These are phyloP conservation scores for Papilionanthe hybrid DNA, from an alignment of 116 monocot genomes.

Conservation along the genomic window DNA sequence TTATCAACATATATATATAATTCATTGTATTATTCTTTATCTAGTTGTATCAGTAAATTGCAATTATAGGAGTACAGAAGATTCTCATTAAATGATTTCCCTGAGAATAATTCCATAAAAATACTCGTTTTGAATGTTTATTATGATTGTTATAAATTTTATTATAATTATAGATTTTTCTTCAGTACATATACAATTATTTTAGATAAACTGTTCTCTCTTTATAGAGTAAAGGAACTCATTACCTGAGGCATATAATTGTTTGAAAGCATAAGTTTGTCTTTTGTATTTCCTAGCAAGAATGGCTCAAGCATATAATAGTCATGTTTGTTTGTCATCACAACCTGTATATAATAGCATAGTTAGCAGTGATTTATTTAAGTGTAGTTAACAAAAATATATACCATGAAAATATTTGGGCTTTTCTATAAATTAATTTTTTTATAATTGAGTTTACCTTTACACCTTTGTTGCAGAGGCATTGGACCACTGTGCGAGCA, in stretches of 20 bases:
- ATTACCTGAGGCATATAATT: slow-evolving; percentile 42
- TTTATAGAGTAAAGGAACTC: neutral
- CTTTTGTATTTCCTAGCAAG: slow-evolving; percentile 20
- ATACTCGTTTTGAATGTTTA: neutral
- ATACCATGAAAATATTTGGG: neutral
- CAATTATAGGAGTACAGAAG: too few relatives aligned
- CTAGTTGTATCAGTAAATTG: too few relatives aligned
- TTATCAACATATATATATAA: too few relatives aligned
- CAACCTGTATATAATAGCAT: slow-evolving; percentile 30
- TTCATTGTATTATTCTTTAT: too few relatives aligned
- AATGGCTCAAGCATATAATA: slow-evolving; percentile 46
- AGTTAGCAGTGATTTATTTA: neutral
- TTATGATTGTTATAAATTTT: neutral
- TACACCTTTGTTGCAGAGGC: slow-evolving; percentile 52
- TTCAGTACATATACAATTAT: neutral
- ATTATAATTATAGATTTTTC: neutral
- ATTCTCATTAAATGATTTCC: too few relatives aligned
- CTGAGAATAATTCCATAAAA: too few relatives aligned
- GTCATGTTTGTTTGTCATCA: slow-evolving; percentile 43
- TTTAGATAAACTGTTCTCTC: neutral
- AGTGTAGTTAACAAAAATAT: neutral
- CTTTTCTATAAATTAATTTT: neutral
- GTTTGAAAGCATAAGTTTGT: slow-evolving; percentile 34
- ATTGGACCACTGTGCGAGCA: slow-evolving; percentile 31
- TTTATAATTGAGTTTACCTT: slow-evolving; percentile 34